phyloP scores from a whole-genome alignment of 2,329 filamentous ascomycete genomes.

The Emergomyces orientalis region DNA sequence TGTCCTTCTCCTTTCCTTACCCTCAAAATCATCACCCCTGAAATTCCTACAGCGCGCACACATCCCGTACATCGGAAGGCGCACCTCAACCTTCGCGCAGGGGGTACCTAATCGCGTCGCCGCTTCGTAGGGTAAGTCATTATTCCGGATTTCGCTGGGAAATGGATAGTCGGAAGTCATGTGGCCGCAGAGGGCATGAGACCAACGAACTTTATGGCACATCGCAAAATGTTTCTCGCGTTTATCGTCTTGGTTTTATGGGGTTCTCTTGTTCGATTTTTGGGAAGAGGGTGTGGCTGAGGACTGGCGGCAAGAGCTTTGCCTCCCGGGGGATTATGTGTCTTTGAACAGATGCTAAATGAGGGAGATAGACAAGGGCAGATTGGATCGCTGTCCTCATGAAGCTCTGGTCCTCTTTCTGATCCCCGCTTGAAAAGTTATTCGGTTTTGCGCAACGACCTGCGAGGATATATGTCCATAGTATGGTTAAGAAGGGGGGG shows the following conservation, averaged over 20 bases:
- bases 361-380: not conserved
- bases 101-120: not conserved
- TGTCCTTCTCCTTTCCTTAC: not conserved
- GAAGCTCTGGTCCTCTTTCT: too few relatives aligned
- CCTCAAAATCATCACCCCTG: not conserved
- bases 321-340: not conserved
- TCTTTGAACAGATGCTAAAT: not conserved
- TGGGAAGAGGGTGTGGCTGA: not conserved
- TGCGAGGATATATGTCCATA: too few relatives aligned
- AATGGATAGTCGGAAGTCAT: not conserved
- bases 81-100: not conserved
- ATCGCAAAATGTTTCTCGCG: slow-evolving; percentile 9
- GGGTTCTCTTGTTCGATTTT: not conserved
- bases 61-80: not conserved
- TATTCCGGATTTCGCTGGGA: not conserved
- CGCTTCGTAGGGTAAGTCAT: not conserved
- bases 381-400: too few relatives aligned
- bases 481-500: too few relatives aligned
- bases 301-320: not conserved
- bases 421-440: too few relatives aligned
- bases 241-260: not conserved
- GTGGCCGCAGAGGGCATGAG: slow-evolving; percentile 20
- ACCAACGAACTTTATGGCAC: slow-evolving; percentile 22
- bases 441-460: too few relatives aligned
- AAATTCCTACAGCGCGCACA: not conserved